These are phyloP conservation scores for Leccinum subatratum DNA, from an alignment of 1,284 basidiomycete species.

Conservation along the genomic window DNA sequence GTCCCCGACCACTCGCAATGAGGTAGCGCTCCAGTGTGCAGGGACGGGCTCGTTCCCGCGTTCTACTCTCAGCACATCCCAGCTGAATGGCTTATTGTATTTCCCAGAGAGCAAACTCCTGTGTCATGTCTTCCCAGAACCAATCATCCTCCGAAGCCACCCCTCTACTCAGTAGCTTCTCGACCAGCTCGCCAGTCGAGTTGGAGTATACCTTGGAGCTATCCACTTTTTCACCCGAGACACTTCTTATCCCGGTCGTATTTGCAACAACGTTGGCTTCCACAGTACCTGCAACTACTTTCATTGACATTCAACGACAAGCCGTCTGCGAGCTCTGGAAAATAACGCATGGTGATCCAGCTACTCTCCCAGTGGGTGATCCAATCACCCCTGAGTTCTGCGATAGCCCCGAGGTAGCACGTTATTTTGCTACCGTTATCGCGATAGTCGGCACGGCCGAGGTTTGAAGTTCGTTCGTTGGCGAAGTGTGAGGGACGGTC, in stretches of 20 bases:
- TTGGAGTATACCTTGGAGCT: background rate
- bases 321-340: slow-evolving; percentile 30
- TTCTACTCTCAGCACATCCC: background rate
- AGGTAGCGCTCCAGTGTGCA: background rate
- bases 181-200: background rate
- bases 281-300: slow-evolving; percentile 27
- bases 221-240: slow-evolving; percentile 11
- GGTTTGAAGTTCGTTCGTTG: background rate
- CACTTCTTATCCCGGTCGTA: slow-evolving; percentile 30
- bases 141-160: slow-evolving; percentile 12
- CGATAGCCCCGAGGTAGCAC: slow-evolving; percentile 21
- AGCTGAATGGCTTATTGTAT: background rate
- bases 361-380: slow-evolving; percentile 10
- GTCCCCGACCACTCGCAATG: background rate
- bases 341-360: slow-evolving; percentile 11
- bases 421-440: slow-evolving; percentile 20
- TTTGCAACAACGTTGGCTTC: slow-evolving; percentile 24
- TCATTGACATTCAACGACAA: slow-evolving; percentile 27
- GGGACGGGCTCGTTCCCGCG: background rate
- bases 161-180: slow-evolving; percentile 14
- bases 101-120: background rate
- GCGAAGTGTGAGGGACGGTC: too few species aligned
- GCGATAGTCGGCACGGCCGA: slow-evolving; percentile 16
- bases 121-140: background rate
- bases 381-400: slow-evolving; percentile 23